These are phyloP conservation scores for Carex kokanica DNA, from an alignment of 176 grass and related monocot species.

Conservation along the genomic window DNA sequence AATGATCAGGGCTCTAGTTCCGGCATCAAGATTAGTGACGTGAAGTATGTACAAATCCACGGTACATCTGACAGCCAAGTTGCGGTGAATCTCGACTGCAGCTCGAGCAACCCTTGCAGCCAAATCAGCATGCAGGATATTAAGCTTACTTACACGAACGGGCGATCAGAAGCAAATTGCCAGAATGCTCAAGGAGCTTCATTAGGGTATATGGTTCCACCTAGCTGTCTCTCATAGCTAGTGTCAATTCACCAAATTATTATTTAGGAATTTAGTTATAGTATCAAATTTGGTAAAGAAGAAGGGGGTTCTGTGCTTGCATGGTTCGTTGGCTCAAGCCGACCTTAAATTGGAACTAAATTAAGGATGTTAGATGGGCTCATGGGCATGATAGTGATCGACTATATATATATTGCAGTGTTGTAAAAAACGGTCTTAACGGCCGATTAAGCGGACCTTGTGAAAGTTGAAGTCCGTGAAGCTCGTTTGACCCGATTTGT, in stretches of 20 bases:
- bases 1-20: constrained; percentile 43
- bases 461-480: no score
- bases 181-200: constrained; percentile 49
- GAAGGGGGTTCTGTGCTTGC: neutral
- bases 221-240: constrained; percentile 49
- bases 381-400: neutral
- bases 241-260: neutral
- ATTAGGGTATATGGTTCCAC: constrained; percentile 45
- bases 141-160: constrained; percentile 41
- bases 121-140: constrained; percentile 67
- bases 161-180: constrained; percentile 40
- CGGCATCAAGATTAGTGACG: constrained; percentile 64
- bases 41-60: constrained; percentile 47
- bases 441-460: no score
- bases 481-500: no score
- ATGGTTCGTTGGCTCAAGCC: neutral
- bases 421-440: no score
- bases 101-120: constrained; percentile 72
- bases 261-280: neutral
- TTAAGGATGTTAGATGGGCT: neutral
- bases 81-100: constrained; percentile 74
- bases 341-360: neutral
- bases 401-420: neutral
- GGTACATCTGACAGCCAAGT: constrained; percentile 64
- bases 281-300: neutral